These are phyloP conservation scores for Bipolaris victoriae DNA, from an alignment of 2,329 filamentous ascomycete genomes.

Conservation along the genomic window DNA sequence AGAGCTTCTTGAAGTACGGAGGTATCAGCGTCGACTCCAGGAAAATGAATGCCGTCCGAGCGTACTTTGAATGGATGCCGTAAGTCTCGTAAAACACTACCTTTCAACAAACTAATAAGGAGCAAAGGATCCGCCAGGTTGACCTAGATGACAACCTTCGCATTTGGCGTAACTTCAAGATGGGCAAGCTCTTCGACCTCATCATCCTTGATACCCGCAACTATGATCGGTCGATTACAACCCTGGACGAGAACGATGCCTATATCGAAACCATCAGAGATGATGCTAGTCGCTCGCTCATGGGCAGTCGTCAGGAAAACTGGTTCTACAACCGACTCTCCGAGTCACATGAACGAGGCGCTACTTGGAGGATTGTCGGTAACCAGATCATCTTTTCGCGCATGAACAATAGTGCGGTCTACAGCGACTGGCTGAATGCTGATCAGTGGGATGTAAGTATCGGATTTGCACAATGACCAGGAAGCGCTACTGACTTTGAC, in stretches of 20 bases:
- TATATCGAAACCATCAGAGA: conserved; percentile 67
- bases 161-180: conserved; percentile 50
- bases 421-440: conserved; percentile 49
- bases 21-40: conserved; percentile 52
- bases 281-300: conserved; percentile 69
- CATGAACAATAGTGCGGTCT: conserved; percentile 35
- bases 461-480: background rate
- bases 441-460: conserved; percentile 62
- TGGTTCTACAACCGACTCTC: conserved; percentile 62
- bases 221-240: conserved; percentile 48
- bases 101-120: conserved; percentile 49
- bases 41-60: conserved; percentile 56
- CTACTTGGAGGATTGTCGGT: conserved; percentile 72
- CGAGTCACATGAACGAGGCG: conserved; percentile 63
- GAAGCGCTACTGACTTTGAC: background rate
- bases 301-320: conserved; percentile 73
- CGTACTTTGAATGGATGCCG: conserved; percentile 56
- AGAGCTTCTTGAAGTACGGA: conserved; percentile 49
- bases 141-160: conserved; percentile 54
- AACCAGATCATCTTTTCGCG: conserved; percentile 62
- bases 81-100: conserved; percentile 30
- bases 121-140: conserved; percentile 49
- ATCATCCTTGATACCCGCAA: conserved; percentile 53
- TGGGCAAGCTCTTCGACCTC: conserved; percentile 50
- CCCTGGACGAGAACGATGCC: conserved; percentile 57